phyloP scores from a whole-genome alignment of 2,329 filamentous ascomycete species.

The Ophiostoma perfectum region DNA sequence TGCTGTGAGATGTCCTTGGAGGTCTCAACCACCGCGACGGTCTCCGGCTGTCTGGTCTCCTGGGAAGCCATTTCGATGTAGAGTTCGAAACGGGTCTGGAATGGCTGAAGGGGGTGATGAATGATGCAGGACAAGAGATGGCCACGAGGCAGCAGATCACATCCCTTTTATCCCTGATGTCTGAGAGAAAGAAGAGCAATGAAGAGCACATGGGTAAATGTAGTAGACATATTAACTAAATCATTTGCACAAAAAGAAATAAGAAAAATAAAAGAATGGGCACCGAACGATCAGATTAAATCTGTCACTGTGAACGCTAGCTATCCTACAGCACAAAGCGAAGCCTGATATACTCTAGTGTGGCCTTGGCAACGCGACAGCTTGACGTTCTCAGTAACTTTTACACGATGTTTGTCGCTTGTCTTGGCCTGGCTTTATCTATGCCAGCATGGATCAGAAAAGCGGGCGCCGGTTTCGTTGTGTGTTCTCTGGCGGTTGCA shows the following conservation, averaged over 20 bases:
- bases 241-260: neutral
- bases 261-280: neutral
- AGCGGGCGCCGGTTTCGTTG: too few relatives aligned
- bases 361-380: neutral
- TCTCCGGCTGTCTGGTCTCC: conserved; percentile 4
- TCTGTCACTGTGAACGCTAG: conserved; percentile 2
- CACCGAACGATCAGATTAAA: neutral
- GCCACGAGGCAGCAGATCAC: conserved; percentile 10
- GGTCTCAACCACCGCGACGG: neutral
- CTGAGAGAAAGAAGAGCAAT: neutral
- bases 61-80: conserved; percentile 5
- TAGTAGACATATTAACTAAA: neutral
- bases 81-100: neutral
- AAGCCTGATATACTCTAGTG: neutral
- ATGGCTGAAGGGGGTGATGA: neutral
- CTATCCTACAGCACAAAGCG: neutral
- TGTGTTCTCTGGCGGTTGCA: too few relatives aligned
- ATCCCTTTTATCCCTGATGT: conserved; percentile 6
- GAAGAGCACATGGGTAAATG: neutral
- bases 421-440: too few relatives aligned
- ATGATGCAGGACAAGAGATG: neutral
- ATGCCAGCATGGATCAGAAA: too few relatives aligned
- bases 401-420: too few relatives aligned
- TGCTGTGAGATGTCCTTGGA: neutral
- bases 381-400: neutral